These are phyloP conservation scores for Rhizopus arrhizus DNA, from an alignment of 371 early-diverging fungal genomes.

Conservation along the genomic window DNA sequence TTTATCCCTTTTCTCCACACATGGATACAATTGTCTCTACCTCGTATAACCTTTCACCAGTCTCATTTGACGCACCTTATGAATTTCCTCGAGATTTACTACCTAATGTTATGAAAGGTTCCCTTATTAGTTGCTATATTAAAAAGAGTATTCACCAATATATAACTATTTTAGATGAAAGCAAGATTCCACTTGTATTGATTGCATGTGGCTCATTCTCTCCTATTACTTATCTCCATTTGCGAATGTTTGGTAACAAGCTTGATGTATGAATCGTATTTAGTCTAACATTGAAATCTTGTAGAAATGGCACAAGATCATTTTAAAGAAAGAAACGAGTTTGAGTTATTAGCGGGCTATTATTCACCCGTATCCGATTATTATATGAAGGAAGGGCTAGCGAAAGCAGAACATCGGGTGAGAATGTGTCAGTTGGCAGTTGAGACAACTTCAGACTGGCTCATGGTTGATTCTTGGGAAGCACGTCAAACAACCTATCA, in stretches of 20 bases:
- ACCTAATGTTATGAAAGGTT: conserved; percentile 21
- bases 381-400: conserved; percentile 91
- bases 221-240: conserved; percentile 95
- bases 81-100: conserved; percentile 11
- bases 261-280: neutral
- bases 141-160: neutral
- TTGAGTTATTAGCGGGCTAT: conserved; percentile 92
- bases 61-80: conserved; percentile 15
- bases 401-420: conserved; percentile 83
- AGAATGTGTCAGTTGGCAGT: conserved; percentile 93
- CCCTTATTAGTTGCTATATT: neutral
- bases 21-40: conserved; percentile 7
- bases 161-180: conserved; percentile 58
- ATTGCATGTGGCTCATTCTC: conserved; percentile 98
- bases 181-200: conserved; percentile 87
- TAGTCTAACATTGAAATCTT: neutral
- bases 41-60: conserved; percentile 7
- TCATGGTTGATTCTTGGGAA: conserved; percentile 98
- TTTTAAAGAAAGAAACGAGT: conserved; percentile 71
- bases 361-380: conserved; percentile 95
- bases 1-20: neutral
- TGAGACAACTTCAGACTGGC: conserved; percentile 79
- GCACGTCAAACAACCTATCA: conserved; percentile 77
- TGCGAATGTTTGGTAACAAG: conserved; percentile 94
- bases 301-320: conserved; percentile 94